These are phyloP conservation scores for Lyophyllum shimeji DNA, from an alignment of 768 basidiomycete species.

Conservation along the genomic window DNA sequence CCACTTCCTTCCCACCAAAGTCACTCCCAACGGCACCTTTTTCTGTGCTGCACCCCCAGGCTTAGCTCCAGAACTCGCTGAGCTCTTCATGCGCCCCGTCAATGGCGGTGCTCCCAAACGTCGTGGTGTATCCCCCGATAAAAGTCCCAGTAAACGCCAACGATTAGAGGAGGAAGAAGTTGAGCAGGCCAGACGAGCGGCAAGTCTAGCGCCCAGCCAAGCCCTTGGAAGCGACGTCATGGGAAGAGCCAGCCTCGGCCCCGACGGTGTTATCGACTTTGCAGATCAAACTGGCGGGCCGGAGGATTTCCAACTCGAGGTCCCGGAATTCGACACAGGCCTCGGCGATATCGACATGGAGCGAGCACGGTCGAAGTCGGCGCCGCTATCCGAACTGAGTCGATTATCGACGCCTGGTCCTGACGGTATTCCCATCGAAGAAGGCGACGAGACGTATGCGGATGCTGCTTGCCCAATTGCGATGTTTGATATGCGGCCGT, in stretches of 20 bases:
- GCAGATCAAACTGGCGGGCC: constrained; percentile 51
- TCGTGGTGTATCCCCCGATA: constrained; percentile 56
- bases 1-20: constrained; percentile 83
- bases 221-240: constrained; percentile 57
- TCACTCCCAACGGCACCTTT: constrained; percentile 68
- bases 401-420: constrained; percentile 67
- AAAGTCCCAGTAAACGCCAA: constrained; percentile 58
- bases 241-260: constrained; percentile 54
- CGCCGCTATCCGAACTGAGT: constrained; percentile 55
- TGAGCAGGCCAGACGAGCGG: constrained; percentile 72
- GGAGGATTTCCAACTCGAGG: constrained; percentile 75
- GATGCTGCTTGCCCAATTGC: constrained; percentile 77
- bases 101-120: constrained; percentile 54
- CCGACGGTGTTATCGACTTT: constrained; percentile 61
- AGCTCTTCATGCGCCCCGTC: constrained; percentile 82
- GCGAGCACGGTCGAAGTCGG: constrained; percentile 43
- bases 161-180: constrained; percentile 60
- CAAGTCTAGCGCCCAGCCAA: constrained; percentile 60
- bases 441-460: constrained; percentile 65
- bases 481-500: constrained; percentile 68
- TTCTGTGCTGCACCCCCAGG: constrained; percentile 88
- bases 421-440: constrained; percentile 49
- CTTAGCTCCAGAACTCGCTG: constrained; percentile 74
- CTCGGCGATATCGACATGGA: constrained; percentile 32
- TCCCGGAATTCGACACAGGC: constrained; percentile 49